Evolutionary conservation across 257 asterid species (phyloP).

Genomic region (Plantago major): DNA sequence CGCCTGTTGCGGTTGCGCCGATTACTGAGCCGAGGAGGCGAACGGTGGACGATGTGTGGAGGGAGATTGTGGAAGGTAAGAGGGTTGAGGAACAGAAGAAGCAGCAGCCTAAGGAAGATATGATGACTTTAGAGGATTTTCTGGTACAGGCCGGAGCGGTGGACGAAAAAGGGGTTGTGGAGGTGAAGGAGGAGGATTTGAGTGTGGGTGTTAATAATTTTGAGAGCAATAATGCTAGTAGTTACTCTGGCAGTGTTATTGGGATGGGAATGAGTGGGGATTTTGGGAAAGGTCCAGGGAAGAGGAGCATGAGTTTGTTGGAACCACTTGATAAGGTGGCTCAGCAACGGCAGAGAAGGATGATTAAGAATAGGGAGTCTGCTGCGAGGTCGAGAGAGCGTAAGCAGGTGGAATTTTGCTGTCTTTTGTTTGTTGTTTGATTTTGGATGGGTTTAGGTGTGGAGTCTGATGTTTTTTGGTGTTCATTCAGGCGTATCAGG

Average conservation of each 20-base stretch:
- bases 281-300: constrained; percentile 39
- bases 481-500: constrained; percentile 63
- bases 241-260: constrained; percentile 18
- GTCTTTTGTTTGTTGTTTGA: background rate
- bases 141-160: constrained; percentile 67
- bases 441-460: constrained; percentile 11
- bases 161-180: constrained; percentile 31
- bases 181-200: constrained; percentile 44
- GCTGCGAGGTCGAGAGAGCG: constrained; percentile 99
- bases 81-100: constrained; percentile 25
- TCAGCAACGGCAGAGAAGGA: constrained; percentile 67
- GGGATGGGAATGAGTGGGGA: constrained; percentile 35
- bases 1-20: constrained; percentile 43
- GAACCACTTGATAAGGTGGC: constrained; percentile 82
- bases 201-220: constrained; percentile 20
- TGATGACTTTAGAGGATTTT: constrained; percentile 92
- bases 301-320: constrained; percentile 60
- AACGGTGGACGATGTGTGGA: constrained; percentile 95
- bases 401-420: constrained; percentile 59
- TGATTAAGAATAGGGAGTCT: constrained; percentile 97
- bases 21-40: constrained; percentile 43
- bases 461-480: constrained; percentile 16
- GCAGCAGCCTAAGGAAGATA: constrained; percentile 52
- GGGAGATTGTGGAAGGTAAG: constrained; percentile 87
- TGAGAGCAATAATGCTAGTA: constrained; percentile 16